Evolutionary conservation across 1,284 basidiomycete species (phyloP).

Genomic region (Schizopora paradoxa): DNA sequence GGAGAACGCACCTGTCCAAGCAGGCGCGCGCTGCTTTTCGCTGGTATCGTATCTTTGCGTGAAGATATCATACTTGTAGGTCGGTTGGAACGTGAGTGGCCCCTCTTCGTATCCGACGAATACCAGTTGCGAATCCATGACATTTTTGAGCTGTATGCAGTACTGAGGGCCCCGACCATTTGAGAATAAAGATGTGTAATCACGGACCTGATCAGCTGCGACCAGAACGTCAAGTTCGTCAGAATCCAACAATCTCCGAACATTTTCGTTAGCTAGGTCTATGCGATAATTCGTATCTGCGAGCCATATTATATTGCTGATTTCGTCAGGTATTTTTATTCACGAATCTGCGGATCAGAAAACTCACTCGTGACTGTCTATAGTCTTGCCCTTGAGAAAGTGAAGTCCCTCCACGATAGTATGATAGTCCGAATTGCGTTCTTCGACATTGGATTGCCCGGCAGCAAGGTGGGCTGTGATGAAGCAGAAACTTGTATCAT

Average conservation of each 20-base stretch:
- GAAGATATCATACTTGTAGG: constrained; percentile 82
- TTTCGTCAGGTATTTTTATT: constrained; percentile 8
- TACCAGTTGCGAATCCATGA: constrained; percentile 63
- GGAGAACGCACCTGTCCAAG: constrained; percentile 82
- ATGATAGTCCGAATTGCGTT: constrained; percentile 89
- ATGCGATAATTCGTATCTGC: constrained; percentile 97
- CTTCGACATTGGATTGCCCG: constrained; percentile 84
- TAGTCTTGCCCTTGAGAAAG: constrained; percentile 86
- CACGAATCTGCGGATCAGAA: background rate
- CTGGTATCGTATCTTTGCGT: constrained; percentile 91
- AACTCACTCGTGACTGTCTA: constrained; percentile 83
- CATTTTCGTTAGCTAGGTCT: constrained; percentile 78
- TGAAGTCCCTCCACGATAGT: constrained; percentile 82
- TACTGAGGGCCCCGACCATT: constrained; percentile 12
- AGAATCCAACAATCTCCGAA: constrained; percentile 54
- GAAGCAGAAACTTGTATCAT: constrained; percentile 92
- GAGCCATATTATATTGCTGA: constrained; percentile 85
- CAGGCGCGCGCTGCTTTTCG: constrained; percentile 94
- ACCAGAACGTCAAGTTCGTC: constrained; percentile 73
- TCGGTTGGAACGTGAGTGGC: constrained; percentile 82
- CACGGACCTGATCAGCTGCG: constrained; percentile 87
- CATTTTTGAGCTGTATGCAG: constrained; percentile 54
- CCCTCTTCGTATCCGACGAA: constrained; percentile 89
- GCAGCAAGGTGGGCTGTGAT: constrained; percentile 95
- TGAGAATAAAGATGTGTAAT: constrained; percentile 7